These are phyloP conservation scores for Colletotrichum acutatum DNA, from an alignment of 2,329 filamentous ascomycete genomes.

Conservation along the genomic window DNA sequence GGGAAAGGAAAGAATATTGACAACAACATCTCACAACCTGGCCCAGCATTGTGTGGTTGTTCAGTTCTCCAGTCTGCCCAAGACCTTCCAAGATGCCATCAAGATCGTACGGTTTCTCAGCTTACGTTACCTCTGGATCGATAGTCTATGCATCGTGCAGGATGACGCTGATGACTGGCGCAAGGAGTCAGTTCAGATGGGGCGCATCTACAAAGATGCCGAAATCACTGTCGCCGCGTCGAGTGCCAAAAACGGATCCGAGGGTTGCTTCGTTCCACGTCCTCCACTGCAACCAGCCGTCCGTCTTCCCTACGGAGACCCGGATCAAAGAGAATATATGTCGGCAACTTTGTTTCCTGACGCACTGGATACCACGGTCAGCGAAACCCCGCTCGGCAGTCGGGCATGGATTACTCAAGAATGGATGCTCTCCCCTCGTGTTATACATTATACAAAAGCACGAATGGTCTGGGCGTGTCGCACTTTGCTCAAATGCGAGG, in stretches of 20 bases:
- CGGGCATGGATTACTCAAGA: neutral
- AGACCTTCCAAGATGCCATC: constrained; percentile 20
- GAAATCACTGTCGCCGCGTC: neutral
- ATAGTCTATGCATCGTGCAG: constrained; percentile 20
- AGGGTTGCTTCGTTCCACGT: neutral
- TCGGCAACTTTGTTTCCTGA: neutral
- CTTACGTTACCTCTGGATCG: constrained; percentile 13
- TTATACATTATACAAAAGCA: neutral
- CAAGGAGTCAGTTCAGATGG: constrained; percentile 13
- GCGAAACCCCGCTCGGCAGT: neutral
- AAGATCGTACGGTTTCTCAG: neutral
- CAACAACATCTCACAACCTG: neutral
- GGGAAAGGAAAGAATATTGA: neutral
- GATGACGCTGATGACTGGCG: constrained; percentile 15
- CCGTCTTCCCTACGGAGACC: neutral
- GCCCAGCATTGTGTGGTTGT: neutral
- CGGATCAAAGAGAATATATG: neutral
- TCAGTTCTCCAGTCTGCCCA: neutral
- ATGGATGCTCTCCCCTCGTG: neutral
- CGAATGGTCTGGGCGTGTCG: neutral
- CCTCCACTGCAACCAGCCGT: neutral
- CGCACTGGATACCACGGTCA: neutral
- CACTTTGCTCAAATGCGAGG: neutral
- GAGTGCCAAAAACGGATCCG: neutral
- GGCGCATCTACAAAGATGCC: neutral